Percentiles rank a stretch among this genome's conserved stretches.
Conservation (phyloP, 2,329 filamentous ascomycete genomes). For the Aureobasidium sp. region DNA sequence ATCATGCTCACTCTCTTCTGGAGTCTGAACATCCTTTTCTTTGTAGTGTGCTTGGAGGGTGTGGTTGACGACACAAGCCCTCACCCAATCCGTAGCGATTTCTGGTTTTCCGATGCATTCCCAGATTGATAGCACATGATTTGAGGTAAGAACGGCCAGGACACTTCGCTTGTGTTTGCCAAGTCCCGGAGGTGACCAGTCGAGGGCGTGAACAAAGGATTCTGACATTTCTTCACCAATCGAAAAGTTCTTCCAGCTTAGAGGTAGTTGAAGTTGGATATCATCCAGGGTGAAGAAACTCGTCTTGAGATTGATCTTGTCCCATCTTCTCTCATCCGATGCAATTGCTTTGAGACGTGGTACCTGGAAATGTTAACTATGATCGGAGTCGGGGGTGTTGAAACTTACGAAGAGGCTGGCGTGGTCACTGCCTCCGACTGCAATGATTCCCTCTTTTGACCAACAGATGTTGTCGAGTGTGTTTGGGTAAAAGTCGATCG, state of each 20-base stretch:
- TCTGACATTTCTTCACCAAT: constrained; percentile 51
- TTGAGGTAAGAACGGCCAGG: constrained; percentile 49
- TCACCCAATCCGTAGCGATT: constrained; percentile 41
- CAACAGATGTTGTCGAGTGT: constrained; percentile 48
- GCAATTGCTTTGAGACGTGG: constrained; percentile 23
- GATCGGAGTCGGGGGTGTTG: constrained; percentile 17
- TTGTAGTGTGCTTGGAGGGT: constrained; percentile 28
- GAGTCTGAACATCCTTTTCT: constrained; percentile 15
- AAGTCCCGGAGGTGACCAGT: constrained; percentile 51
- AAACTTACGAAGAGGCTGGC: constrained; percentile 44
- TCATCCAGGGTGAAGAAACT: constrained; percentile 47
- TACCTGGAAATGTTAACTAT: neutral
- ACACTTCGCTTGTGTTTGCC: constrained; percentile 46
- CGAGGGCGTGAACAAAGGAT: constrained; percentile 40
- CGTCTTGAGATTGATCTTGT: constrained; percentile 36
- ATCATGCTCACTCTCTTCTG: constrained; percentile 25
- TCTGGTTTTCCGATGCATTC: constrained; percentile 37
- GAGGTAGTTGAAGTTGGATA: constrained; percentile 37
- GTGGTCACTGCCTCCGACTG: constrained; percentile 47
- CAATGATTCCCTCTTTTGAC: constrained; percentile 51
- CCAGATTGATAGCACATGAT: constrained; percentile 50
- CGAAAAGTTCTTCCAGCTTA: constrained; percentile 42
- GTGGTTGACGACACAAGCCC: constrained; percentile 47
- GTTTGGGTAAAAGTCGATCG: constrained; percentile 38
- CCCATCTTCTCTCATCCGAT: constrained; percentile 24